Conservation (phyloP, 2,329 filamentous ascomycete genomes). For the Botrytis deweyae region DNA sequence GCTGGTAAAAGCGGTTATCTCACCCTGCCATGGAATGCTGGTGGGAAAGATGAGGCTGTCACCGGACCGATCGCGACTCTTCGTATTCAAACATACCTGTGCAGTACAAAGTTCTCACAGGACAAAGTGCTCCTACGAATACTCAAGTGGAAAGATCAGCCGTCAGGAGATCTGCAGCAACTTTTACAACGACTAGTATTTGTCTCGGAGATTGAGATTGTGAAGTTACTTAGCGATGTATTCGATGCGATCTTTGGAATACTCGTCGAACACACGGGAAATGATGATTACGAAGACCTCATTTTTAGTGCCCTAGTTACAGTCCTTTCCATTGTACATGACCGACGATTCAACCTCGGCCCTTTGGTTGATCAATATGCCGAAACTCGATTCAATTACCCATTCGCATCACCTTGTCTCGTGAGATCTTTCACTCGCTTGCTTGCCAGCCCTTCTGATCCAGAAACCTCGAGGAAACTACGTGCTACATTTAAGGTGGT, state of each 20-base stretch:
- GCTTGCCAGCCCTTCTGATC: constrained; percentile 77
- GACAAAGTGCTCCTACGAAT: constrained; percentile 82
- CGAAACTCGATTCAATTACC: constrained; percentile 85
- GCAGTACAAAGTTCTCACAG: constrained; percentile 93
- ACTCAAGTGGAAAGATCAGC: constrained; percentile 79
- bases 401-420: constrained; percentile 84
- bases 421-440: constrained; percentile 84
- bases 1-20: constrained; percentile 84
- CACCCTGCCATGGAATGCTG: constrained; percentile 74
- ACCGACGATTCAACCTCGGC: constrained; percentile 86
- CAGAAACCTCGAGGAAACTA: constrained; percentile 78
- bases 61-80: constrained; percentile 80
- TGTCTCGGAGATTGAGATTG: constrained; percentile 94
- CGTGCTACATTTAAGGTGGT: constrained; percentile 94
- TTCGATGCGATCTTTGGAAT: constrained; percentile 91
- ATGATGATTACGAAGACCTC: constrained; percentile 88
- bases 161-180: constrained; percentile 68
- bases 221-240: constrained; percentile 87
- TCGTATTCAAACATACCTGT: constrained; percentile 78
- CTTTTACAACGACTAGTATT: constrained; percentile 84
- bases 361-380: constrained; percentile 91
- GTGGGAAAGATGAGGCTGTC: constrained; percentile 65
- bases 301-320: constrained; percentile 88
- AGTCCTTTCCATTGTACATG: constrained; percentile 89
- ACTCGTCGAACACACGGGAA: constrained; percentile 84